Conservation (phyloP, 495 filamentous ascomycete species). For the Patellaria atrata region DNA sequence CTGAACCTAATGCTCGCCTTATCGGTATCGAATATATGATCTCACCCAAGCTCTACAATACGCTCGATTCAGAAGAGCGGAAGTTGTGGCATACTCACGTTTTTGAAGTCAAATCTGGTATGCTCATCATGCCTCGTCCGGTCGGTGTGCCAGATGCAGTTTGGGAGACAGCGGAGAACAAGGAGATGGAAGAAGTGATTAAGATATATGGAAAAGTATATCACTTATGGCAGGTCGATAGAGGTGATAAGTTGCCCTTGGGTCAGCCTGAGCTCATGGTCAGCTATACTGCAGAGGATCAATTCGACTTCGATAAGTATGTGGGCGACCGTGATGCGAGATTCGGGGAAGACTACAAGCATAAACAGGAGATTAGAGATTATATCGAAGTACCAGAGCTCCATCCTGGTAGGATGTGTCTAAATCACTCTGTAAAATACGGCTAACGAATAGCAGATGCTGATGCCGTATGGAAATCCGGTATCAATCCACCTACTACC, state of each 20-base stretch:
- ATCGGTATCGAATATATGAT: constrained; percentile 95
- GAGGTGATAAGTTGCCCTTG: constrained; percentile 61
- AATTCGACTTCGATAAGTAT: constrained; percentile 44
- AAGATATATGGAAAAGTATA: constrained; percentile 78
- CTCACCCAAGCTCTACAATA: constrained; percentile 49
- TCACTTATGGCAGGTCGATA: constrained; percentile 77
- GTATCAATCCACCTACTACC: too few species aligned
- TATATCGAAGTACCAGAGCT: constrained; percentile 43
- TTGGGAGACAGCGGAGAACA: constrained; percentile 66
- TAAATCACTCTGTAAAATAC: too few species aligned
- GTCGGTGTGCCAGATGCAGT: constrained; percentile 33
- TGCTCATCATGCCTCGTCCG: constrained; percentile 73
- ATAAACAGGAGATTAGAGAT: constrained; percentile 50
- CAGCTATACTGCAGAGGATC: constrained; percentile 47
- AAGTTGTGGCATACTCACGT: constrained; percentile 70
- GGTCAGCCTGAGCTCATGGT: constrained; percentile 67
- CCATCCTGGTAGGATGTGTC: constrained; percentile 38
- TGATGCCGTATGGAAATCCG: constrained; percentile 36
- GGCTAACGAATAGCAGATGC: too few species aligned
- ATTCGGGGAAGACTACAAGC: constrained; percentile 44
- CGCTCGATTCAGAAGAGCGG: constrained; percentile 49
- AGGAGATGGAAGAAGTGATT: constrained; percentile 62
- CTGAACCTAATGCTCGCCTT: constrained; percentile 48
- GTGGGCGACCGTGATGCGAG: constrained; percentile 50
- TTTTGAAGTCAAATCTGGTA: constrained; percentile 76